Percentiles rank a stretch among this genome's conserved stretches.
Conservation (phyloP, 2,329 filamentous ascomycete species). For the Penicillium polonicum region DNA sequence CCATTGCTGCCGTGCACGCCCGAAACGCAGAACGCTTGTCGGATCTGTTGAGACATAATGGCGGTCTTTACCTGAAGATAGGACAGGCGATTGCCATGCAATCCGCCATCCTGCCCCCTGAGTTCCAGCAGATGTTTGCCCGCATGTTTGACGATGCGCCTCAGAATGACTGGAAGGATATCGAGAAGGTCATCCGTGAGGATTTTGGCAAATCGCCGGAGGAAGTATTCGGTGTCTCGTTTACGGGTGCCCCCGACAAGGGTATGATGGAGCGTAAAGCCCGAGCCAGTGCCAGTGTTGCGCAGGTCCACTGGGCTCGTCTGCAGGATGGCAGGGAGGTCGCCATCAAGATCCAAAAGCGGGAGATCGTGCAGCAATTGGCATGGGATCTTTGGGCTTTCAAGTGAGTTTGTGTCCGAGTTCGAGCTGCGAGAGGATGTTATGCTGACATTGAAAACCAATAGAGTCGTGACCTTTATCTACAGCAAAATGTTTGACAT, state of each 20-base stretch:
- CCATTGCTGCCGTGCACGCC: constrained; percentile 73
- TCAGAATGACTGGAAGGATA: constrained; percentile 82
- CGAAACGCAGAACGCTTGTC: constrained; percentile 83
- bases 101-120: constrained; percentile 84
- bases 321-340: constrained; percentile 85
- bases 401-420: constrained; percentile 56
- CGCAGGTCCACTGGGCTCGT: constrained; percentile 93
- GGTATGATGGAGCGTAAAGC: constrained; percentile 70
- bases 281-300: constrained; percentile 80
- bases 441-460: constrained; percentile 15
- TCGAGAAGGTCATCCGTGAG: constrained; percentile 79
- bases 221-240: constrained; percentile 90
- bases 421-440: not conserved
- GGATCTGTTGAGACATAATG: constrained; percentile 77
- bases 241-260: constrained; percentile 62
- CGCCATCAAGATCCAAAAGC: constrained; percentile 94
- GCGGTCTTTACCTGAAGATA: constrained; percentile 94
- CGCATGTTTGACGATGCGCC: constrained; percentile 98
- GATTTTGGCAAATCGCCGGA: constrained; percentile 84
- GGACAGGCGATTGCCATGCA: constrained; percentile 99
- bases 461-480: constrained; percentile 71
- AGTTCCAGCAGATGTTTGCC: constrained; percentile 94
- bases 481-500: constrained; percentile 89
- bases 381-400: constrained; percentile 96
- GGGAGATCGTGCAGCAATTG: constrained; percentile 86